Conservation (phyloP, 106 monocot species). For the Amphibolis antarctica region DNA sequence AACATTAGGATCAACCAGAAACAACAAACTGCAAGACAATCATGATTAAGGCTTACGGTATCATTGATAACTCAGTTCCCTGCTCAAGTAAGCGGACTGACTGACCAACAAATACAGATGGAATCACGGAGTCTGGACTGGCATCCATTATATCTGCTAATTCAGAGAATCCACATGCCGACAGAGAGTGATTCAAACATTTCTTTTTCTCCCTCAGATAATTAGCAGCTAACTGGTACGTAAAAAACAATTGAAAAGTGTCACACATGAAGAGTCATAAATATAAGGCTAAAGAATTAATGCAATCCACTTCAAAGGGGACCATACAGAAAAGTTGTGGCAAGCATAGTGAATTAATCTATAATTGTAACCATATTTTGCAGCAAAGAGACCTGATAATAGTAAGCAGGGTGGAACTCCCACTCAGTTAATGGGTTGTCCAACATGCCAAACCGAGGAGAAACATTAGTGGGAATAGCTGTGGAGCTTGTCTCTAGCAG, state of each 20-base stretch:
- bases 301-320: background rate
- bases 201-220: conserved; percentile 66
- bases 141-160: conserved; percentile 15
- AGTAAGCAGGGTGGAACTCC: conserved; percentile 88
- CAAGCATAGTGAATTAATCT: background rate
- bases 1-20: background rate
- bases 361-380: background rate
- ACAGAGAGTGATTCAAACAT: conserved; percentile 28
- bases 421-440: conserved; percentile 69
- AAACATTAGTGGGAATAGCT: conserved; percentile 26
- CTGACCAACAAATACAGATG: conserved; percentile 62
- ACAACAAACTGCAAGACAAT: background rate
- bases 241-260: background rate
- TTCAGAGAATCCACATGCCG: conserved; percentile 18
- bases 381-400: conserved; percentile 56
- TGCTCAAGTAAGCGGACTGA: conserved; percentile 68
- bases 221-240: conserved; percentile 46
- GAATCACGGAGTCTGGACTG: conserved; percentile 47
- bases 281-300: background rate
- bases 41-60: conserved; percentile 43
- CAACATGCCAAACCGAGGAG: conserved; percentile 36
- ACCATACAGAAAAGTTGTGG: too few relatives aligned
- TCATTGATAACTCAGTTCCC: conserved; percentile 38
- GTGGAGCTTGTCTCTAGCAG: conserved; percentile 67
- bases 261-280: background rate